These are phyloP conservation scores for Suhomyces prunicola DNA, from an alignment of 805 yeast species.

Conservation along the genomic window DNA sequence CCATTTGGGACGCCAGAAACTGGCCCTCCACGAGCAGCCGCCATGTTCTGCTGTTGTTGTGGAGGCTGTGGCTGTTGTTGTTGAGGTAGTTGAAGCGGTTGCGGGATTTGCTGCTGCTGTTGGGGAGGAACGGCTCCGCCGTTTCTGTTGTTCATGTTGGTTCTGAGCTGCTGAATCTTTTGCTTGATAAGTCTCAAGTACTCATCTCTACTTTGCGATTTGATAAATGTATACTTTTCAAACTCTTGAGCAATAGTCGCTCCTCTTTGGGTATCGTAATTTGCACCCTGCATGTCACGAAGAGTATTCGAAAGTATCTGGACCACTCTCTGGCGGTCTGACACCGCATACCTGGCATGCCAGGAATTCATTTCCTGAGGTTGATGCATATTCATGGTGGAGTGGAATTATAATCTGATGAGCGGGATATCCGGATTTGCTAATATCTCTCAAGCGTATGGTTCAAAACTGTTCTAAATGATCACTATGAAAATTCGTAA, in stretches of 20 bases:
- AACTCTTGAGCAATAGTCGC: constrained; percentile 60
- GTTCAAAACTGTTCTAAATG: background rate
- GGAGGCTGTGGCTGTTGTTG: constrained; percentile 11
- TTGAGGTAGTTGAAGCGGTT: constrained; percentile 12
- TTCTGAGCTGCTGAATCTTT: constrained; percentile 34
- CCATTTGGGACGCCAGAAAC: background rate
- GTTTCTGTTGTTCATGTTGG: constrained; percentile 7
- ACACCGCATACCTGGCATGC: constrained; percentile 21
- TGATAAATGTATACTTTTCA: constrained; percentile 61
- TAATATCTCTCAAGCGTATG: background rate
- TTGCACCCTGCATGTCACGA: constrained; percentile 33
- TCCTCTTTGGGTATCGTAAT: constrained; percentile 35
- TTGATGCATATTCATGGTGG: constrained; percentile 17
- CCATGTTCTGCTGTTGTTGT: constrained; percentile 7
- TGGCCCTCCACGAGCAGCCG: constrained; percentile 1
- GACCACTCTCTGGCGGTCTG: constrained; percentile 41
- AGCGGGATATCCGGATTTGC: background rate
- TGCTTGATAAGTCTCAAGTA: constrained; percentile 46
- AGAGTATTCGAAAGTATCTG: constrained; percentile 36
- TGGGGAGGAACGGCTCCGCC: constrained; percentile 1
- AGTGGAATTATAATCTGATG: background rate
- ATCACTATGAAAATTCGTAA: background rate
- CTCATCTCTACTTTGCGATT: constrained; percentile 55
- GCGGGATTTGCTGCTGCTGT: constrained; percentile 21
- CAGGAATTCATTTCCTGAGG: constrained; percentile 23